Percentiles rank a stretch among this genome's conserved stretches.
Evolutionary conservation across 805 yeast genomes (phyloP).

Genomic region (Myxozyma nipponensis): DNA sequence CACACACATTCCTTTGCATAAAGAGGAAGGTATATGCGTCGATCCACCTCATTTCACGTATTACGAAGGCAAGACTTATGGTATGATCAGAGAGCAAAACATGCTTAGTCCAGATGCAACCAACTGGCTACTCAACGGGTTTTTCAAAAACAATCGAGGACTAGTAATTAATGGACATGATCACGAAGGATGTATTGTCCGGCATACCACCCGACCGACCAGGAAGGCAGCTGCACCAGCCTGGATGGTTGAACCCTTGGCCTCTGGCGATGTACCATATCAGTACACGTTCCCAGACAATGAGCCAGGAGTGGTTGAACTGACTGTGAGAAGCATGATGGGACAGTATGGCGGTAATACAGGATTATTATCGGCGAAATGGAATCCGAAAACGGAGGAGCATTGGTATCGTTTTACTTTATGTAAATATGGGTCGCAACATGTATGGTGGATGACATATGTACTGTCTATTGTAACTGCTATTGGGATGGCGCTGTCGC

Average conservation of each 20-base stretch:
- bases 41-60: slow-evolving; percentile 77
- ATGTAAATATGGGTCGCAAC: slow-evolving; percentile 84
- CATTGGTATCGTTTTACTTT: slow-evolving; percentile 55
- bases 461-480: slow-evolving; percentile 1
- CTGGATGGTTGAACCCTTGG: not conserved
- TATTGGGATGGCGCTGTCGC: not conserved
- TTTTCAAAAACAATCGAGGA: slow-evolving; percentile 64
- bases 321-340: slow-evolving; percentile 91
- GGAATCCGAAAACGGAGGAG: slow-evolving; percentile 39
- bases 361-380: slow-evolving; percentile 77
- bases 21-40: slow-evolving; percentile 72
- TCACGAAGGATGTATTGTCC: slow-evolving; percentile 81
- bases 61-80: slow-evolving; percentile 52
- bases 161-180: slow-evolving; percentile 91
- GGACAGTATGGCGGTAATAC: slow-evolving; percentile 91
- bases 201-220: slow-evolving; percentile 1
- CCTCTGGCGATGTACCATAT: slow-evolving; percentile 5
- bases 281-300: slow-evolving; percentile 1
- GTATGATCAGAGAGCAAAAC: slow-evolving; percentile 71
- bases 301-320: slow-evolving; percentile 23
- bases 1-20: slow-evolving; percentile 87
- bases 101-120: slow-evolving; percentile 68
- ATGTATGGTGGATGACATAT: slow-evolving; percentile 79
- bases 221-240: slow-evolving; percentile 7
- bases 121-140: slow-evolving; percentile 62